phyloP scores from a whole-genome alignment of 2,329 filamentous ascomycete genomes.

The Thielaviopsis euricoi region DNA sequence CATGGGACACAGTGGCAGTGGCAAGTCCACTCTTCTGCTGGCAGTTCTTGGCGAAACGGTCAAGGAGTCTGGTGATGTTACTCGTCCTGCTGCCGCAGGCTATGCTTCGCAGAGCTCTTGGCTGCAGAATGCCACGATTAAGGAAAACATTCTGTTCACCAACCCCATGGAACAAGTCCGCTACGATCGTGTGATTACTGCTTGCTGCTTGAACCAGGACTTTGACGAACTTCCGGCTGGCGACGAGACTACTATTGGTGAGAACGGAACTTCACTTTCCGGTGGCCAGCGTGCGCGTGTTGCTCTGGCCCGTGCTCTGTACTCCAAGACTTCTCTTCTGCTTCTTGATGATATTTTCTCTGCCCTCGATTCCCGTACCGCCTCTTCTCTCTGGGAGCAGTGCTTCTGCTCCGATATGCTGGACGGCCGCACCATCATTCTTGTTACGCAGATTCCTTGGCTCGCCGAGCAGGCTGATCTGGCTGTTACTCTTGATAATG shows the following conservation, averaged over 20 bases:
- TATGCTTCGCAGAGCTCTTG: slow-evolving; percentile 41
- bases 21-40: slow-evolving; percentile 39
- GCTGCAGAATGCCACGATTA: slow-evolving; percentile 40
- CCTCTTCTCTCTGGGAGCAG: slow-evolving; percentile 36
- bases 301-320: slow-evolving; percentile 38
- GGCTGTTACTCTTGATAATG: slow-evolving; percentile 29
- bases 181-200: slow-evolving; percentile 38
- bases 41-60: slow-evolving; percentile 39
- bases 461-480: slow-evolving; percentile 34
- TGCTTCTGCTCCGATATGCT: slow-evolving; percentile 41
- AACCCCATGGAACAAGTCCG: slow-evolving; percentile 32
- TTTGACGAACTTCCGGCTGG: slow-evolving; percentile 32
- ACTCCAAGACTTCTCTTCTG: slow-evolving; percentile 37
- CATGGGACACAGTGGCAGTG: slow-evolving; percentile 36
- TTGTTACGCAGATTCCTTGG: slow-evolving; percentile 41
- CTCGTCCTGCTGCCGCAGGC: slow-evolving; percentile 33
- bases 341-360: slow-evolving; percentile 44
- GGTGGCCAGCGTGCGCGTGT: slow-evolving; percentile 41
- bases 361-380: slow-evolving; percentile 41
- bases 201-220: slow-evolving; percentile 36
- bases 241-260: slow-evolving; percentile 35
- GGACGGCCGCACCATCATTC: slow-evolving; percentile 34
- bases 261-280: slow-evolving; percentile 37
- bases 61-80: slow-evolving; percentile 29
- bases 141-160: slow-evolving; percentile 38